Evolutionary conservation across 768 basidiomycete genomes (phyloP), one percentile per base, ranked within the genome.

Genomic region (Terana coerulea): DNA sequence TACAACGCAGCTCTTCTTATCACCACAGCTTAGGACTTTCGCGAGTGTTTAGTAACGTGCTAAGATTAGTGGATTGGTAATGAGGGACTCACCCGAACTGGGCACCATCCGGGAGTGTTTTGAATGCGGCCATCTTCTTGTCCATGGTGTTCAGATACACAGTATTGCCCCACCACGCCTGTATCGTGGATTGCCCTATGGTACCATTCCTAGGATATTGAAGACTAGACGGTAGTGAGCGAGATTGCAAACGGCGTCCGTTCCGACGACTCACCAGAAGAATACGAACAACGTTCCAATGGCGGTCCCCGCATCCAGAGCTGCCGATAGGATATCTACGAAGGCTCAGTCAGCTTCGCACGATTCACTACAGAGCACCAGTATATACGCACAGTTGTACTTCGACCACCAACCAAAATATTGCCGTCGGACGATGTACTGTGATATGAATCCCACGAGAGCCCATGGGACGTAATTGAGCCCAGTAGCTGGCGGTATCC

Each of bases 91-190:
- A 33, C 49, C 49, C 49, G 29, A 50, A 50, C 9, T 34, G 29
- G 6, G n/a, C n/a, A n/a, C n/a, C n/a, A n/a, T n/a, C n/a, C n/a
- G n/a, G n/a, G 15, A 61, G 2, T 2, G 24, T 41, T 49, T 51
- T 57, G 36, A 54, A 31, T 15, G 64, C 21, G 3, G 55, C 37
- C 12, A 57, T 57, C 2, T 26, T n/a, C 1, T 36, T 61, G 39
- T 73, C 71, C 4, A 57, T 66, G 1, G 68, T 72, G 0, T 64
- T 61, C 29, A 37, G 2, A 57, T 45, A 65, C 7, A 68, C 62
- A 53, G 68, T 77, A 54, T 88, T 88, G 7, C 86, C 88, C 86
- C 85, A 88, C 88, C 87, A 89, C 2, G 55, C 36, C 51, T 78
- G 77, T 28, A 88, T 61, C 3, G 56, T 81, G 24, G 70, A 65